Conservation (phyloP, 1,284 basidiomycete species). For the Heterobasidion occidentale region DNA sequence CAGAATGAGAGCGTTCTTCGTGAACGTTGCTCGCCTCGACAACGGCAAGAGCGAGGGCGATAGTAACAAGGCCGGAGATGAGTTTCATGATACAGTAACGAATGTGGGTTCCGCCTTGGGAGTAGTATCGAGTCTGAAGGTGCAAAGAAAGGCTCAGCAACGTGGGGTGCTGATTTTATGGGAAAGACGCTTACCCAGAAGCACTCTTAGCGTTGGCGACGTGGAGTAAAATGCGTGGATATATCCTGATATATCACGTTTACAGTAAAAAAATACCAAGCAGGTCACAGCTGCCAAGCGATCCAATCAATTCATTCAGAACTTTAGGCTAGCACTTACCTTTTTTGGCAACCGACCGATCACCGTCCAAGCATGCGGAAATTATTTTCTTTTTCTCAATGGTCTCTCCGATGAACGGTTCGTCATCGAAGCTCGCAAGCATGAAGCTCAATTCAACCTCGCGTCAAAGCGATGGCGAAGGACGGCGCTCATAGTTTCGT, state of each 20-base stretch:
- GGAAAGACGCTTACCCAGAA: not conserved
- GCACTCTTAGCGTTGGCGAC: not conserved
- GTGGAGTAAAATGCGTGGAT: not conserved
- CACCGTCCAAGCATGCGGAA: no score
- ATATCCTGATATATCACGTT: not conserved
- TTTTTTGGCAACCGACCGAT: not conserved
- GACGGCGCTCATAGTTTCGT: no score
- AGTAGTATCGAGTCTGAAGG: not conserved
- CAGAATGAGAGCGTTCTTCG: not conserved
- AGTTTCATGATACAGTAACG: conserved; percentile 22
- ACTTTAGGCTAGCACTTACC: not conserved
- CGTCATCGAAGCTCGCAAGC: no score
- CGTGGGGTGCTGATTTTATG: not conserved
- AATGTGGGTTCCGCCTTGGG: not conserved
- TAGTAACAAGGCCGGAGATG: conserved; percentile 27
- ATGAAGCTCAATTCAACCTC: no score
- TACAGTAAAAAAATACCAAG: not conserved
- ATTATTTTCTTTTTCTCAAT: no score
- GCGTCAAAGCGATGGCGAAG: no score
- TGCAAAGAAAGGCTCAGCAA: not conserved
- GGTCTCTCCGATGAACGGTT: no score
- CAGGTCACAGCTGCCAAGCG: not conserved
- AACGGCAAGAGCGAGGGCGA: conserved; percentile 27
- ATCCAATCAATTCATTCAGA: not conserved
- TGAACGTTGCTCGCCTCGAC: conserved; percentile 30